These are phyloP conservation scores for Baorangia bicolor DNA, from an alignment of 768 basidiomycete species.

Conservation along the genomic window DNA sequence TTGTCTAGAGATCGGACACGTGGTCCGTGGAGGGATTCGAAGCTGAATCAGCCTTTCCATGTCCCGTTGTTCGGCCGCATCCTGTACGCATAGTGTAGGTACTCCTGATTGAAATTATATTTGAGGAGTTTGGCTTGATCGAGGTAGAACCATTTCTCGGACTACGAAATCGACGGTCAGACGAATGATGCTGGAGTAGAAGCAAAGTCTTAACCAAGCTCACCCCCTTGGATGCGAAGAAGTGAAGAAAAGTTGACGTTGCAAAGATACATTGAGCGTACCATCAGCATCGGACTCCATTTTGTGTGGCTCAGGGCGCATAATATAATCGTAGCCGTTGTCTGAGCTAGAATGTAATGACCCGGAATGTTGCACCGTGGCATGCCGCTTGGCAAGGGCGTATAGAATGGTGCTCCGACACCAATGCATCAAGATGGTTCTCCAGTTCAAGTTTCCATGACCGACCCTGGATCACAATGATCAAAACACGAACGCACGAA, in stretches of 20 bases:
- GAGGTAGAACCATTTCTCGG: slow-evolving; percentile 84
- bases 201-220: slow-evolving; percentile 48
- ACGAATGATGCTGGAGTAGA: slow-evolving; percentile 1
- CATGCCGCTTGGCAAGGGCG: no score
- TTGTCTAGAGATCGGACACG: slow-evolving; percentile 34
- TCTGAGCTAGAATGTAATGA: slow-evolving; percentile 52
- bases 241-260: slow-evolving; percentile 15
- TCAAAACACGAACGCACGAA: not conserved
- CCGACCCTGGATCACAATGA: not conserved
- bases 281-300: slow-evolving; percentile 48
- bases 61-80: slow-evolving; percentile 85
- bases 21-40: slow-evolving; percentile 31
- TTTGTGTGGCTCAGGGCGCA: slow-evolving; percentile 37
- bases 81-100: slow-evolving; percentile 88
- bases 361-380: slow-evolving; percentile 28
- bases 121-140: slow-evolving; percentile 85
- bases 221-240: slow-evolving; percentile 56
- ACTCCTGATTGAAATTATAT: slow-evolving; percentile 80
- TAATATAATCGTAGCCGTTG: slow-evolving; percentile 41
- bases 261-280: slow-evolving; percentile 17
- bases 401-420: not conserved
- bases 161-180: slow-evolving; percentile 38
- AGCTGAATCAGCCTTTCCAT: slow-evolving; percentile 41
- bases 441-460: not conserved
- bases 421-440: not conserved